Conservation (phyloP, 306 rosid genomes). For the Acacia confusa region DNA sequence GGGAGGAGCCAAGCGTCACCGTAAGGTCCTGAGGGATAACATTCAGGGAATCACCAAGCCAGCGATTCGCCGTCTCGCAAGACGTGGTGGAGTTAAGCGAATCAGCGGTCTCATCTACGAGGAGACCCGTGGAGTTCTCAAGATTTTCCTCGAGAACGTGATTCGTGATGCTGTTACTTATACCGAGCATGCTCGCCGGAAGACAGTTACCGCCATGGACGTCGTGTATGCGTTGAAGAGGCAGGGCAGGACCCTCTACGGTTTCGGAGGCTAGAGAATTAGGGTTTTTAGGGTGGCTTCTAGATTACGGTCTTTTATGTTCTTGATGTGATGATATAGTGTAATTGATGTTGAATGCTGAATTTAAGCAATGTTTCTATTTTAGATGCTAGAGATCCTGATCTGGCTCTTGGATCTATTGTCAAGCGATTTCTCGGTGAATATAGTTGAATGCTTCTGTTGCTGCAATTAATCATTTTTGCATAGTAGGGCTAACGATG, state of each 20-base stretch:
- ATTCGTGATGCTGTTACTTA: conserved; percentile 5
- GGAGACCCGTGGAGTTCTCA: conserved; percentile 8
- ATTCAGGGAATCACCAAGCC: conserved; percentile 20
- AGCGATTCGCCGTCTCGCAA: conserved; percentile 5
- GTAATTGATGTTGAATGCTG: not conserved
- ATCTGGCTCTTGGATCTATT: no score
- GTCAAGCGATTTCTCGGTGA: not conserved
- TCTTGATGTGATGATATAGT: not conserved
- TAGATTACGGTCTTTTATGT: not conserved
- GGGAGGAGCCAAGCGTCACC: conserved; percentile 4
- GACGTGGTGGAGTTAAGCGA: conserved; percentile 16
- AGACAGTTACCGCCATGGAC: conserved; percentile 11
- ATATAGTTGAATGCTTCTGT: not conserved
- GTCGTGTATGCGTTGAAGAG: conserved; percentile 8
- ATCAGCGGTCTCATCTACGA: conserved; percentile 14
- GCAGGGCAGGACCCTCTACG: conserved; percentile 15
- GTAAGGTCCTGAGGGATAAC: conserved; percentile 17
- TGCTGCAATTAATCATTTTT: not conserved
- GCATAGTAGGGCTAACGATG: not conserved
- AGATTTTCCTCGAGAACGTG: conserved; percentile 14
- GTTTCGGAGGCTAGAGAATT: not conserved
- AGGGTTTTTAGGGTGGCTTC: not conserved
- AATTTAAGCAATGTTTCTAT: not conserved
- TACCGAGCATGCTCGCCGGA: conserved; percentile 11
- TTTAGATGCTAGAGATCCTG: not conserved